Evolutionary conservation across 768 basidiomycete species (phyloP).

Genomic region (Tulasnella sp.): DNA sequence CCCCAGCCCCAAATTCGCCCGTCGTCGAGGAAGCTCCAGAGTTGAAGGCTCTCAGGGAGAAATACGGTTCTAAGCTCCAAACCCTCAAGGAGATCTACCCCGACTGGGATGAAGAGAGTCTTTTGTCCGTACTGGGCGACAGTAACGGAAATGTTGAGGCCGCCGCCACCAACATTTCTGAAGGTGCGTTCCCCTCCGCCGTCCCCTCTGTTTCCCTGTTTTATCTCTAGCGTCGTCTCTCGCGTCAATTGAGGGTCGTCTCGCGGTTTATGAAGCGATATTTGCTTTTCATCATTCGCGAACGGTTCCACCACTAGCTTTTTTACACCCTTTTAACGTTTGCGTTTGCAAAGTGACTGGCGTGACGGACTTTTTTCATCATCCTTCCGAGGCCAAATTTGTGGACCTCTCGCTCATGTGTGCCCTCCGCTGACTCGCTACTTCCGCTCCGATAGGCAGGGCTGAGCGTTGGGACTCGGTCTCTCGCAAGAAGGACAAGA

Average conservation of each 20-base stretch:
- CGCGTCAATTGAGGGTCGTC: too few relatives aligned
- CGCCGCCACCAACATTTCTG: constrained; percentile 61
- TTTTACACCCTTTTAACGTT: too few relatives aligned
- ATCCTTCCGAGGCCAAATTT: neutral
- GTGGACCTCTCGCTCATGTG: too few relatives aligned
- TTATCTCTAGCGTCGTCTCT: neutral
- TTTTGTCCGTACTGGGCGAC: constrained; percentile 55
- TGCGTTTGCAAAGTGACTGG: too few relatives aligned
- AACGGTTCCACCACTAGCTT: too few relatives aligned
- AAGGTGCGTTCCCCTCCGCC: constrained; percentile 43
- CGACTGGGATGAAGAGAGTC: constrained; percentile 57
- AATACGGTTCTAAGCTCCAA: constrained; percentile 41
- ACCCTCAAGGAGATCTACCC: constrained; percentile 65
- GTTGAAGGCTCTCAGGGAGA: constrained; percentile 22
- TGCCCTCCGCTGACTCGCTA: too few relatives aligned
- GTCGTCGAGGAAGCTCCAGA: constrained; percentile 9
- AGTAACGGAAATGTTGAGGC: constrained; percentile 53
- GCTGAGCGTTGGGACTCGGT: constrained; percentile 76
- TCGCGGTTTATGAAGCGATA: too few relatives aligned
- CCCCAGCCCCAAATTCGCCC: neutral
- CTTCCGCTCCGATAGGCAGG: constrained; percentile 40
- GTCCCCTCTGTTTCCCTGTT: neutral
- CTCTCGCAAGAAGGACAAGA: constrained; percentile 81
- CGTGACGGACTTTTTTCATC: too few relatives aligned
- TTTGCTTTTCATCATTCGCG: too few relatives aligned